These are phyloP conservation scores for Ramularia endophylla DNA, from an alignment of 2,329 filamentous ascomycete species.

Conservation along the genomic window DNA sequence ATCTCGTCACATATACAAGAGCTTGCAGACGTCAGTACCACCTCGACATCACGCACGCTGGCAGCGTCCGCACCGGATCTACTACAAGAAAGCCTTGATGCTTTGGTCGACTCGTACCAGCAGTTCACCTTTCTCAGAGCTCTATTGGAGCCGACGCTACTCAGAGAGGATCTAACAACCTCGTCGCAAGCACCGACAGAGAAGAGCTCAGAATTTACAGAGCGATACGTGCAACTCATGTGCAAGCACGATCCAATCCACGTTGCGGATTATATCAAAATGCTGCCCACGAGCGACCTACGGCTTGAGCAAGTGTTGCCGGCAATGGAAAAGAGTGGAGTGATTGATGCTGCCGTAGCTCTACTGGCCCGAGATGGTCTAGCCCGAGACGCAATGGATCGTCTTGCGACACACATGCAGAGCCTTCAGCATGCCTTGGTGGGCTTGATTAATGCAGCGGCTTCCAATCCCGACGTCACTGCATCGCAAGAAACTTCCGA, in stretches of 20 bases:
- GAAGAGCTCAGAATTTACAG: conserved; percentile 56
- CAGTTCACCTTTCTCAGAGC: conserved; percentile 74
- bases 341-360: conserved; percentile 87
- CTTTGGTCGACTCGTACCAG: conserved; percentile 54
- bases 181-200: conserved; percentile 30
- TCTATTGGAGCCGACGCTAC: conserved; percentile 58
- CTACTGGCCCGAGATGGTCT: conserved; percentile 86
- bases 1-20: conserved; percentile 60
- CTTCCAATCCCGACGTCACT: conserved; percentile 50
- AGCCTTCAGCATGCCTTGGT: conserved; percentile 74
- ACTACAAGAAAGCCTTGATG: conserved; percentile 59
- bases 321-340: conserved; percentile 80
- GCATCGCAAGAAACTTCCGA: conserved; percentile 61
- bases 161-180: conserved; percentile 25
- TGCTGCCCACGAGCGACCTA: conserved; percentile 70
- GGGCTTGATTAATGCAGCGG: conserved; percentile 61
- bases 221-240: conserved; percentile 85
- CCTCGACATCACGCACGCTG: conserved; percentile 59
- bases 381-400: conserved; percentile 73
- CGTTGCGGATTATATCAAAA: conserved; percentile 77
- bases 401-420: conserved; percentile 72
- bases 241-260: conserved; percentile 76
- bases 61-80: conserved; percentile 56
- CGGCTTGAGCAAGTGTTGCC: conserved; percentile 75
- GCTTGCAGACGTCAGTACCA: conserved; percentile 62